Evolutionary conservation across 805 yeast species (phyloP).

Genomic region (baker's yeast (Saccharomyces cerevisiae)): DNA sequence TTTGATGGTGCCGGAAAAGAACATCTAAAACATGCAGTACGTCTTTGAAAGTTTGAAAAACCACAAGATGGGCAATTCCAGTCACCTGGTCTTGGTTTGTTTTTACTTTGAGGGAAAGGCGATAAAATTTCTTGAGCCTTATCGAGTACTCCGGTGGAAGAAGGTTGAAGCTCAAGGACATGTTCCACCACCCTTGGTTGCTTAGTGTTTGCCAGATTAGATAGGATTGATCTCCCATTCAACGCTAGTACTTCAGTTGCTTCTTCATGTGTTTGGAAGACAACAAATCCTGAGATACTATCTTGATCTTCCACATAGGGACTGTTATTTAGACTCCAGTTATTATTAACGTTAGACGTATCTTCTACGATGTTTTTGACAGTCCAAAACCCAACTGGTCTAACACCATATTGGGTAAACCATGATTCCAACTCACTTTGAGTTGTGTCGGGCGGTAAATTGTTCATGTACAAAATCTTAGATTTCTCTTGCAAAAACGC

Average conservation of each 20-base stretch:
- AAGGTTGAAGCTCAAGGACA: constrained; percentile 79
- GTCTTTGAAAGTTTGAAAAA: constrained; percentile 85
- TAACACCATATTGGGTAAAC: constrained; percentile 80
- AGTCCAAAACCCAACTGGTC: constrained; percentile 87
- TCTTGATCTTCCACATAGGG: constrained; percentile 38
- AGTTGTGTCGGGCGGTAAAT: constrained; percentile 77
- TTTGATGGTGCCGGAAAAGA: constrained; percentile 78
- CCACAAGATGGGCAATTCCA: constrained; percentile 98
- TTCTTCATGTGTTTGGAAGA: constrained; percentile 77
- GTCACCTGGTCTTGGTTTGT: constrained; percentile 92
- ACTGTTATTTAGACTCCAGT: constrained; percentile 22
- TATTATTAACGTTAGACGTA: constrained; percentile 17
- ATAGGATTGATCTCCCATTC: constrained; percentile 55
- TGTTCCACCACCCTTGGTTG: constrained; percentile 42
- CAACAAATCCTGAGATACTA: constrained; percentile 71
- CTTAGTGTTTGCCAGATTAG: constrained; percentile 30
- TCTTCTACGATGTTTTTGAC: constrained; percentile 45
- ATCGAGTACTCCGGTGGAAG: constrained; percentile 68
- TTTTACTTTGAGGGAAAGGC: constrained; percentile 78
- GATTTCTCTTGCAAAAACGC: constrained; percentile 65
- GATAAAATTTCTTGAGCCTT: constrained; percentile 73
- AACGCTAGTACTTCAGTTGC: constrained; percentile 69
- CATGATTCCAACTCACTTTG: constrained; percentile 85
- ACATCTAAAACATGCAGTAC: constrained; percentile 90
- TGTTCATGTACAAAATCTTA: constrained; percentile 69